Base-by-base conservation (phyloP, 139 green algal species). In the Chlorella sp. region DNA sequence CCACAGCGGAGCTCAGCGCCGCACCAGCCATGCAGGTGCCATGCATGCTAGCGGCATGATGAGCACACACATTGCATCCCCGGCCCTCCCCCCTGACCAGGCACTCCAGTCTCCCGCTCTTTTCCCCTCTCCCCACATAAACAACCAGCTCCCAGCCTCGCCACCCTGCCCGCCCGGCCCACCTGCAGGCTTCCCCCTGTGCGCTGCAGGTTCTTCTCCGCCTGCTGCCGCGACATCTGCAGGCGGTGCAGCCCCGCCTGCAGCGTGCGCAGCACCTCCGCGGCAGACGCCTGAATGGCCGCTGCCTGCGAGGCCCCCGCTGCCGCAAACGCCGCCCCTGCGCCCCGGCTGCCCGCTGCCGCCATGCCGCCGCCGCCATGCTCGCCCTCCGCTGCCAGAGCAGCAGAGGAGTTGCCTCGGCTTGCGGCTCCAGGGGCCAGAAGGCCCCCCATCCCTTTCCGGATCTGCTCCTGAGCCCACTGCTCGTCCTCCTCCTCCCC, bases 391-490 rank as follows among this genome's bases (percentile, higher is more conserved):
- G 83, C 83, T 30, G 37, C 61, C 21, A 40, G 57, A 28, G 84
- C 68, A 30, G 30, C 66, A 9, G 69, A 66, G 18, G 36, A 39
- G 26, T 30, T 73, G 75, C 68, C 66, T 48, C 40, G 39, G 75
- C 42, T 53, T 76, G 83, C 39, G 28, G 76, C 21, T 4, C 91
- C 76, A 32, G 39, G 57, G 0, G n/a, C 42, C n/a, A 48, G 32
- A 57, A 90, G 87, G 30, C 87, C 87, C 4, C 90, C 86, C 75
- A 95, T 92, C 9, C 93, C 95, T 77, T 96, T 96, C 2, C 92
- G 90, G 32, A 97, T 93, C 93, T 97, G 95, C 90, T 96, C 93
- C 75, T 94, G 42, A 12, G 90, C 94, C 91, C 95, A 96, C 15
- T 86, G 78, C 1, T 94, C 92, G 4, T 95, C 92, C 24, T 96